Evolutionary conservation across 768 basidiomycete genomes (phyloP).

Genomic region (Solioccasus polychromus): DNA sequence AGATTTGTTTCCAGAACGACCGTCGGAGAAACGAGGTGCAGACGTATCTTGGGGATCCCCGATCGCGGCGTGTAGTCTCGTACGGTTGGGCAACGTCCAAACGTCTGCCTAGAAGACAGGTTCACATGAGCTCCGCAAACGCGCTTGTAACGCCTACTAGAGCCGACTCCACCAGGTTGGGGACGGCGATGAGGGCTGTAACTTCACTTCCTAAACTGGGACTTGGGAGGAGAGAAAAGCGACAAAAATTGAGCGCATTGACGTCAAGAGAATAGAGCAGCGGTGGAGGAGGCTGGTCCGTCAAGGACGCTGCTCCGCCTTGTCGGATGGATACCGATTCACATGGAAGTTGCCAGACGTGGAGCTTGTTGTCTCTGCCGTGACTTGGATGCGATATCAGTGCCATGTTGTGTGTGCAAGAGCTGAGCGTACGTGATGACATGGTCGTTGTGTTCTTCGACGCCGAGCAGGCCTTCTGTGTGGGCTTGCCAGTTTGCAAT

Average conservation of each 20-base stretch:
- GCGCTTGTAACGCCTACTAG: constrained; percentile 44
- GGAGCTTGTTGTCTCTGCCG: constrained; percentile 82
- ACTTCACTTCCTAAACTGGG: constrained; percentile 11
- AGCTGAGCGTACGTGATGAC: constrained; percentile 71
- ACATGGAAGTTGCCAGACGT: constrained; percentile 46
- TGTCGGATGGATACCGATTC: constrained; percentile 48
- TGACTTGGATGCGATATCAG: constrained; percentile 41
- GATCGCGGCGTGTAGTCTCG: constrained; percentile 81
- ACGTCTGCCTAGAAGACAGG: constrained; percentile 66
- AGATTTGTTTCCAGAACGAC: constrained; percentile 52
- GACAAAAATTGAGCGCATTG: constrained; percentile 93
- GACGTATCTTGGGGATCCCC: constrained; percentile 50
- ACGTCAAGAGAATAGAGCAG: constrained; percentile 75
- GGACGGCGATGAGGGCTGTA: constrained; percentile 68
- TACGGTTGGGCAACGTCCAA: constrained; percentile 68
- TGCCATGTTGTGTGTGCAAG: neutral
- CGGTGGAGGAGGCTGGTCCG: constrained; percentile 46
- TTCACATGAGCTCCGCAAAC: neutral
- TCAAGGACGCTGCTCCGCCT: constrained; percentile 53
- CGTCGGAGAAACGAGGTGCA: constrained; percentile 32
- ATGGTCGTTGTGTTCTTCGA: constrained; percentile 66
- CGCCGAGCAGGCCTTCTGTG: constrained; percentile 67
- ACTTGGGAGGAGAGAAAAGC: constrained; percentile 65
- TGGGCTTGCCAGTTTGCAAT: constrained; percentile 79
- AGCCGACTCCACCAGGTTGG: constrained; percentile 87